These are phyloP conservation scores for Curvularia sp. DNA, from an alignment of 2,329 filamentous ascomycete genomes.

Conservation along the genomic window DNA sequence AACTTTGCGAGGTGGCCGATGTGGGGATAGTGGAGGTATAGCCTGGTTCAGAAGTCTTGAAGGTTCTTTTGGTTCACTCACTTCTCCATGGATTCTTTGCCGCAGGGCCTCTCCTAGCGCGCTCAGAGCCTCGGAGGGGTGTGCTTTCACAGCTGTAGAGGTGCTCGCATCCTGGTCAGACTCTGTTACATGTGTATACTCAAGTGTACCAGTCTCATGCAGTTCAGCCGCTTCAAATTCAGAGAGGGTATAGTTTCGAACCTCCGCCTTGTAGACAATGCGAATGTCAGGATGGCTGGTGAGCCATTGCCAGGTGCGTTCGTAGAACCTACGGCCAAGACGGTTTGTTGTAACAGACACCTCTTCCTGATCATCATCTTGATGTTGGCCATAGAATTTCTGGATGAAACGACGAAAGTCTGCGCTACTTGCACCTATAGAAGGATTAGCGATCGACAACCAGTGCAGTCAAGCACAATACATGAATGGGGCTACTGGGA, in stretches of 20 bases:
- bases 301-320: constrained; percentile 66
- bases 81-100: constrained; percentile 27
- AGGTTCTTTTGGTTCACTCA: constrained; percentile 1
- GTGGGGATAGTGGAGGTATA: neutral
- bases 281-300: constrained; percentile 63
- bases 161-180: neutral
- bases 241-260: constrained; percentile 34
- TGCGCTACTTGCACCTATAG: constrained; percentile 50
- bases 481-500: neutral
- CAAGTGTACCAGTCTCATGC: constrained; percentile 20
- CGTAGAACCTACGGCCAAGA: constrained; percentile 55
- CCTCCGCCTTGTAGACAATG: constrained; percentile 56
- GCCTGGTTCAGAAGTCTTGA: neutral
- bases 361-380: constrained; percentile 10
- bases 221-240: constrained; percentile 45
- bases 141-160: neutral
- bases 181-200: neutral
- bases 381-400: constrained; percentile 44
- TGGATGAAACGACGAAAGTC: constrained; percentile 52
- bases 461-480: constrained; percentile 7
- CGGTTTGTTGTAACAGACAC: neutral
- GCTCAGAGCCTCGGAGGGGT: constrained; percentile 25
- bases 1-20: constrained; percentile 23
- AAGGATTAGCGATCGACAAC: constrained; percentile 2
- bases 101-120: constrained; percentile 30